Evolutionary conservation across 2,329 filamentous ascomycete genomes (phyloP).

Genomic region (Hypoxylon sp.): DNA sequence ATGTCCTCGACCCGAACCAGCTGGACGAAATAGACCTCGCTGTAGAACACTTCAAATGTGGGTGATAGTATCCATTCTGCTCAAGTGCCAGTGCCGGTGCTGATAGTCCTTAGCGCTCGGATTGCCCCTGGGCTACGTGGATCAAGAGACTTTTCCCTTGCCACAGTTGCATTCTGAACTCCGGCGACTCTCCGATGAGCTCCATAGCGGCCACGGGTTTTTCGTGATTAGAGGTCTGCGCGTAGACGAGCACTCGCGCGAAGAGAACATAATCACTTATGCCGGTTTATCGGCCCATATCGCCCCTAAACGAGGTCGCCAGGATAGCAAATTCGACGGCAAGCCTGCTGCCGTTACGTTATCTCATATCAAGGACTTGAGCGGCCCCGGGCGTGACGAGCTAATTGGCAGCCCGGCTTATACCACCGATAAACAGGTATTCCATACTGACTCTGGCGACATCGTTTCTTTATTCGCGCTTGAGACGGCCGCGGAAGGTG

Average conservation of each 20-base stretch:
- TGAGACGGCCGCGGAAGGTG: conserved; percentile 65
- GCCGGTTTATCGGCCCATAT: conserved; percentile 71
- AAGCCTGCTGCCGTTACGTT: conserved; percentile 65
- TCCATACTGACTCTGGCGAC: conserved; percentile 72
- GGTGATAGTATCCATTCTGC: background rate
- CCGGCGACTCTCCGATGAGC: conserved; percentile 63
- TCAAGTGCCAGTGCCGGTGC: background rate
- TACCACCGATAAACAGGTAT: conserved; percentile 71
- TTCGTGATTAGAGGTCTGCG: conserved; percentile 70
- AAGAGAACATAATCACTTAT: conserved; percentile 71
- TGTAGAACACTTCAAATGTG: conserved; percentile 59
- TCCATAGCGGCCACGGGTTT: conserved; percentile 71
- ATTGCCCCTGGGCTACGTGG: conserved; percentile 59
- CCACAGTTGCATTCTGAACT: conserved; percentile 64
- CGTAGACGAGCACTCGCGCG: conserved; percentile 63
- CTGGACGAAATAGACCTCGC: conserved; percentile 63
- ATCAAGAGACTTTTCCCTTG: conserved; percentile 66
- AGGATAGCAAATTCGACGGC: conserved; percentile 62
- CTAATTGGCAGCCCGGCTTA: conserved; percentile 72
- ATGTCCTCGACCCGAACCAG: conserved; percentile 60
- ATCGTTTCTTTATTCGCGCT: conserved; percentile 70
- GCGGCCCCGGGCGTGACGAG: conserved; percentile 47
- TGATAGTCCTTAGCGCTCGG: no score
- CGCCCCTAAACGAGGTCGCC: conserved; percentile 64
- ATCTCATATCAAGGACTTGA: conserved; percentile 73